phyloP scores from a whole-genome alignment of 2,329 filamentous ascomycete species.

The Trichophyton rubrum region DNA sequence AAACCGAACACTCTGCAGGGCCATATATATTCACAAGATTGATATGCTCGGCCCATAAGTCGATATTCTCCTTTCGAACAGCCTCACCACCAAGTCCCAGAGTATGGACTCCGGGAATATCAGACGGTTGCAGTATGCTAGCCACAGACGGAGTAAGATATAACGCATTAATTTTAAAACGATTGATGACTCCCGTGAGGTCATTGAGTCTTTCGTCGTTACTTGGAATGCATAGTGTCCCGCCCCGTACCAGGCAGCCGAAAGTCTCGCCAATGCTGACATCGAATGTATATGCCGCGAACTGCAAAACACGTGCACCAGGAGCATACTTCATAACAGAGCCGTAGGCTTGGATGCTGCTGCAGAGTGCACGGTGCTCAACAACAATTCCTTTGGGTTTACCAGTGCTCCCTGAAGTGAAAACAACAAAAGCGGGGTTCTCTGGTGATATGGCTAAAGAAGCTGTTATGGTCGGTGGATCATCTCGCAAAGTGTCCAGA shows the following conservation, averaged over 20 bases:
- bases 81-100: slow-evolving; percentile 20
- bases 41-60: slow-evolving; percentile 25
- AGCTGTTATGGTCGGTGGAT: slow-evolving; percentile 3
- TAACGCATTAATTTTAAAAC: slow-evolving; percentile 38
- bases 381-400: slow-evolving; percentile 42
- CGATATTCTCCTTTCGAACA: slow-evolving; percentile 16
- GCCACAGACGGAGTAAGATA: slow-evolving; percentile 47
- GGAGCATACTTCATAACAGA: slow-evolving; percentile 31
- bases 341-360: slow-evolving; percentile 41
- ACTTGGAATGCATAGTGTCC: slow-evolving; percentile 47
- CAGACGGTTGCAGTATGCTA: slow-evolving; percentile 23
- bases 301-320: slow-evolving; percentile 43
- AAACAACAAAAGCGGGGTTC: slow-evolving; percentile 40
- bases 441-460: slow-evolving; percentile 7
- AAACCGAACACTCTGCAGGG: slow-evolving; percentile 27
- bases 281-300: slow-evolving; percentile 40
- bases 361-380: slow-evolving; percentile 40
- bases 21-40: slow-evolving; percentile 30
- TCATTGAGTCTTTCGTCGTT: slow-evolving; percentile 40
- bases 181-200: slow-evolving; percentile 34
- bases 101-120: slow-evolving; percentile 27
- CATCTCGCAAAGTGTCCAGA: neutral
- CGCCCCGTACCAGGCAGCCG: slow-evolving; percentile 40
- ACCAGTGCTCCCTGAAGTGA: slow-evolving; percentile 40
- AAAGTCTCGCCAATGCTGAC: slow-evolving; percentile 41